Evolutionary conservation across 2,329 filamentous ascomycete species (phyloP), one percentile per base, ranked within the genome.

Genomic region (Venturia oleaginea): DNA sequence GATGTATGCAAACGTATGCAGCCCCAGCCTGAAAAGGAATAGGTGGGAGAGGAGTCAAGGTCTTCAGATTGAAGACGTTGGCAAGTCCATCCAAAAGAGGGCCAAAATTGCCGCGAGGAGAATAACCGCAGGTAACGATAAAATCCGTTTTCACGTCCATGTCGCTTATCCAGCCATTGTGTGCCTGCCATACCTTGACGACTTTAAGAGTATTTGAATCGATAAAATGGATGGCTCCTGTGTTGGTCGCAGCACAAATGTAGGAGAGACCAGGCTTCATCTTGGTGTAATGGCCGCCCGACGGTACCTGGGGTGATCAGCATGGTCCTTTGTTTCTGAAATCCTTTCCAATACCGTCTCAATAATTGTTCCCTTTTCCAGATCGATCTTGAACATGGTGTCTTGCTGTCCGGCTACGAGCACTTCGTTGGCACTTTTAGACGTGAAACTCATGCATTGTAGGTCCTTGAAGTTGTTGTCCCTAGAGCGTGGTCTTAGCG

Each of bases 61-160:
- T 94, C 77, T 96, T 96, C 59, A 99, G 82, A 72, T 97, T 93
- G 72, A 96, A 97, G 40, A 97, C 92, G 70, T 97, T 96, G 66
- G 96, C 91, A 65, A 97, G 87, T 0, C 92, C 91, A 72, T 99
- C 94, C 40, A 95, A 84, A 79, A 95, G 92, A 67, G 90, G 89
- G 48, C 86, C 86, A 42, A 88, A 85, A 68, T 90, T 82, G 71
- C 92, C 91, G 68, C 93, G 86, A 30, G 91, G 83, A 1, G 93
- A 96, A 76, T 91, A 96, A 42, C 94, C 94, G 74, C 94, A 99
- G 4, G 94, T 97, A 27, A 97, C 89, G 63, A 99, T 86, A 69
- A 94, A 94, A 74, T 97, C 93, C 71, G 94, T 91, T 72, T 94
- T 90, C 10, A 92, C 91, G 77, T 99, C 94, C 90, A 99, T 97